Base-by-base conservation (phyloP, 176 grass and related monocot species). In the Oryza officinalis region DNA sequence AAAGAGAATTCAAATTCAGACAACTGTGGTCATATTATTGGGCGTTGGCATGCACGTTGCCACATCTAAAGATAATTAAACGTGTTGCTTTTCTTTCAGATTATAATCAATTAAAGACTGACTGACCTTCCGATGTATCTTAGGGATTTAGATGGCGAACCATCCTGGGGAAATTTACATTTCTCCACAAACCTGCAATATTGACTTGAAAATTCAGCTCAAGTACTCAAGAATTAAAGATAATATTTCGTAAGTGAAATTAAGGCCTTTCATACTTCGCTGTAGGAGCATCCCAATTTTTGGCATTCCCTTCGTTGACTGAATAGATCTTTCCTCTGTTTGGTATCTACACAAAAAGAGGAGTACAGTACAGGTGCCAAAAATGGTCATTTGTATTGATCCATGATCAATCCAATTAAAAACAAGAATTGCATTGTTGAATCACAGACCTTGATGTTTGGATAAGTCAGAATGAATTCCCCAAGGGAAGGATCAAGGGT, bases 41-140 rank as follows among this genome's bases (percentile, higher is more conserved):
- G n/a, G n/a, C n/a, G n/a, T n/a, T n/a, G n/a, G n/a, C n/a, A n/a
- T 22, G 50, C 4, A 5, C 27, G 15, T 76, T 37, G n/a, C 4
- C 8, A 65, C 54, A 3, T 45, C 65, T 43, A 9, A 64, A 79
- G 41, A 18, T 22, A 20, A 69, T 40, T 17, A 50, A 50, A 17
- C 23, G 12, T 47, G 40, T 44, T 54, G 1, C 17, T 63, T 37
- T 81, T 43, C 18, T 75, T 26, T 73, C 40, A 66, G n/a, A 40
- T 1, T 25, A 67, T 22, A 30, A n/a, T n/a, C n/a, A n/a, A n/a
- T n/a, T n/a, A n/a, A n/a, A n/a, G n/a, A n/a, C n/a, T 30, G 63
- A 77, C 44, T 77, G 46, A 94, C 97, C 97, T 99, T 92, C 97
- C 93, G 47, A 99, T 91, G 10, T 99, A 99, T 99, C 97, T 96